phyloP scores from a whole-genome alignment of 2,329 filamentous ascomycete species.

The Sporothrix pallida region DNA sequence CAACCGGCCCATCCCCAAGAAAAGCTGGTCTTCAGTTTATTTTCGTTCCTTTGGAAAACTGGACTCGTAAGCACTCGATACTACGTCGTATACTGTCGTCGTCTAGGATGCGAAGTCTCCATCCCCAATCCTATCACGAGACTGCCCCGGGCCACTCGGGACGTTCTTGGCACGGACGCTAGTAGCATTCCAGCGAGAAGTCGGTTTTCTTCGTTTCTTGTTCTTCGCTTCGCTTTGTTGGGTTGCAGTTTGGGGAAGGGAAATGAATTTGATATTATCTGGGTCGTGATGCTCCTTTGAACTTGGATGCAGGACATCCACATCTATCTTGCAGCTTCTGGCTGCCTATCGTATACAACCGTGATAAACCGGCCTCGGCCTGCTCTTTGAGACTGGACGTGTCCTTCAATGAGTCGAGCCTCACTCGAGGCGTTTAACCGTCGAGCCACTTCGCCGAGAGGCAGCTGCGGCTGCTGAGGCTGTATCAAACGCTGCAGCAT shows the following conservation, averaged over 20 bases:
- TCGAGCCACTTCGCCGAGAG: slow-evolving; percentile 30
- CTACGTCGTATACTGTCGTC: not conserved
- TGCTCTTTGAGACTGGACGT: slow-evolving; percentile 36
- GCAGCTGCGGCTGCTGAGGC: not conserved
- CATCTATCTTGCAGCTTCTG: slow-evolving; percentile 1
- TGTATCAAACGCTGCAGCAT: not conserved
- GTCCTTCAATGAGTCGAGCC: slow-evolving; percentile 36
- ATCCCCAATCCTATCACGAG: not conserved
- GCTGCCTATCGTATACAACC: slow-evolving; percentile 33
- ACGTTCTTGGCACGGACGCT: slow-evolving; percentile 24
- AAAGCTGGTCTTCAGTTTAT: no score
- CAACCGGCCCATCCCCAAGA: not conserved
- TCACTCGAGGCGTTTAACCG: slow-evolving; percentile 32
- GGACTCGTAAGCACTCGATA: no score
- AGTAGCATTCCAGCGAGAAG: slow-evolving; percentile 7
- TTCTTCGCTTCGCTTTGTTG: no score
- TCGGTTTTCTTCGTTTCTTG: no score
- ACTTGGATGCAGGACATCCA: no score
- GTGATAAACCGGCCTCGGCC: slow-evolving; percentile 40
- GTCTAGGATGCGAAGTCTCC: not conserved
- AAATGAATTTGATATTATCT: no score
- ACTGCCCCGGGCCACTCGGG: not conserved
- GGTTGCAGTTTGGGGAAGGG: no score
- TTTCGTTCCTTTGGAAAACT: no score
- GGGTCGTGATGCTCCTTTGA: no score